Percentiles rank a stretch among this genome's conserved stretches.
Evolutionary conservation across 139 green algal species (phyloP).

Genomic region (Chlamydomonas sp.): DNA sequence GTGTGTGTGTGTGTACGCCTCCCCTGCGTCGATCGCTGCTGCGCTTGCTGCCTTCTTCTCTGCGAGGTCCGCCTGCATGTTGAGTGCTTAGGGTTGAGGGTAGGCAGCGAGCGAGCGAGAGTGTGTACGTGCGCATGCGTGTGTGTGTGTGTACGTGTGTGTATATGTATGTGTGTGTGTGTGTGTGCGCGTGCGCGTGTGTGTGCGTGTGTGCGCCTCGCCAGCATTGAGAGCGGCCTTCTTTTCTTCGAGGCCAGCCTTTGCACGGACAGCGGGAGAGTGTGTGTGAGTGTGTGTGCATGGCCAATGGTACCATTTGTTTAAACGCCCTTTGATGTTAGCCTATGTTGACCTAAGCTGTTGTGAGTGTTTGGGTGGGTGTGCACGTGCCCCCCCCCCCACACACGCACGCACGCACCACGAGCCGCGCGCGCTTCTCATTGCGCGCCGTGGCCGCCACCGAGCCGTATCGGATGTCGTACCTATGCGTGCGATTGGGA

Average conservation of each 20-base stretch:
- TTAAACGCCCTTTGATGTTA: not conserved
- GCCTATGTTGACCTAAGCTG: not conserved
- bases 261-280: no score
- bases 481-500: no score
- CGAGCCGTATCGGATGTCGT: no score
- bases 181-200: not conserved
- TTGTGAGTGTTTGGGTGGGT: not conserved
- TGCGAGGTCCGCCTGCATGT: not conserved
- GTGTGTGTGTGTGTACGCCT: not conserved
- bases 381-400: no score
- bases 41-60: no score
- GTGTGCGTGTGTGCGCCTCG: not conserved
- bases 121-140: not conserved
- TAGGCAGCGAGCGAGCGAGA: not conserved
- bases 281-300: not conserved
- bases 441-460: no score
- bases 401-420: no score
- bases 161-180: slow-evolving; percentile 5
- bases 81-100: not conserved
- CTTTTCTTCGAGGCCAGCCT: no score
- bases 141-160: not conserved
- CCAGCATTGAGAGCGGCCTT: not conserved
- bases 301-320: not conserved
- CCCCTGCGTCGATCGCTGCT: not conserved
- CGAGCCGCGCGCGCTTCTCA: no score